Base-by-base conservation (phyloP, 1,139 yeast species). In the Meyerozyma athensensis region DNA sequence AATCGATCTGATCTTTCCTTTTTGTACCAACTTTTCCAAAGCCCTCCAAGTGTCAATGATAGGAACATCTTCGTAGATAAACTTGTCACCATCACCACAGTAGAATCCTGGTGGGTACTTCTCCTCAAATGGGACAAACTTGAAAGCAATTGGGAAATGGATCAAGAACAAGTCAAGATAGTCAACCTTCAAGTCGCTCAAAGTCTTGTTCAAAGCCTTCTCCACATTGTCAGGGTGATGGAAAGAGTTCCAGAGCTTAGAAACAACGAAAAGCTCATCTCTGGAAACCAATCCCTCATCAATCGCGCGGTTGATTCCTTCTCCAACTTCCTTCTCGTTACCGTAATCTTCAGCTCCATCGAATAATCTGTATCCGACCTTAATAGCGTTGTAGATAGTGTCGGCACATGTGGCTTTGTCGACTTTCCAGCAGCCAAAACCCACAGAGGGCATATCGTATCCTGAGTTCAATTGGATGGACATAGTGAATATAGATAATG, bases 271-370 rank as follows among this genome's bases (percentile, higher is more conserved):
- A 47, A 86, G 62, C 34, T 86, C 94, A 43, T 81, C 81, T 61
- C 96, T 74, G 41, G 70, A 68, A 39, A 80, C 89, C 30, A 82
- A 43, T 3, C 86, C 86, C 36, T 82, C 89, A 34, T 64, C 72
- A 47, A 83, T 65, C 37, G 90, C 90, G 47, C 61, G 67, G 34
- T 68, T 71, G 46, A 83, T 66, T 44, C 90, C 92, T 42, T 76
- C 61, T 33, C 94, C 94, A 36, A 83, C 80, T 56, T 82, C 85
- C 50, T 70, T 68, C 58, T 83, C 89, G 56, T 84, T 84, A 44
- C 86, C 90, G 57, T 84, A 84, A 56, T 82, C 90, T 56, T 74
- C 72, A 36, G 92, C 94, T 52, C 86, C 86, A 53, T 82, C 90
- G 47, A 82, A 80, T 44, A 80, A 63, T 60, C 92, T 73, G 69